phyloP scores from a whole-genome alignment of 768 basidiomycete species.

The Clitopilus passeckerianus region DNA sequence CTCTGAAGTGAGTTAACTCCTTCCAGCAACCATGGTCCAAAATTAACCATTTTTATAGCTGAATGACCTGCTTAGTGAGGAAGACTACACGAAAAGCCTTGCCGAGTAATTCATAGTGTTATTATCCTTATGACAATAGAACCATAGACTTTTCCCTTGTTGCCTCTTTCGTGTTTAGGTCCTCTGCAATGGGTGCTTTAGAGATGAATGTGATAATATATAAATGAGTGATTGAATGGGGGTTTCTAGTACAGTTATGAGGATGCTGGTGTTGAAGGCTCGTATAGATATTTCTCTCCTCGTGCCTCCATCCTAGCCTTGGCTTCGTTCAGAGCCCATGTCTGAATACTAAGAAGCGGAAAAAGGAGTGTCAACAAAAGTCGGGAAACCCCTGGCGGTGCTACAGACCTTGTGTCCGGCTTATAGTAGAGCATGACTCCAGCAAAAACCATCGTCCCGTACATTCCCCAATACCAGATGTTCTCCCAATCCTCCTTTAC shows the following conservation, averaged over 20 bases:
- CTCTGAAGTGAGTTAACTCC: conserved; percentile 52
- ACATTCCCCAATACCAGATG: conserved; percentile 90
- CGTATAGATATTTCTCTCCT: conserved; percentile 87
- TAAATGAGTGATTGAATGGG: conserved; percentile 2
- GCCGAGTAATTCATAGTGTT: background rate
- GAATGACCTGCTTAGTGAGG: conserved; percentile 64
- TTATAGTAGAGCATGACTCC: conserved; percentile 83
- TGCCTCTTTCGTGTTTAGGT: background rate
- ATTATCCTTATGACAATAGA: background rate
- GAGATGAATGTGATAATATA: background rate
- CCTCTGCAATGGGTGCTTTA: background rate
- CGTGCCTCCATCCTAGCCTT: conserved; percentile 87
- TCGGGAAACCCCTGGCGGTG: background rate
- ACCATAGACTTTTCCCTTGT: background rate
- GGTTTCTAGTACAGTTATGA: conserved; percentile 18
- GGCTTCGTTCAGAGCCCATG: conserved; percentile 89
- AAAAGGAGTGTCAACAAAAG: conserved; percentile 2
- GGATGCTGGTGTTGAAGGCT: conserved; percentile 39
- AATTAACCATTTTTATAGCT: conserved; percentile 35
- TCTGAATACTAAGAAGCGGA: conserved; percentile 62
- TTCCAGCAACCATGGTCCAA: background rate
- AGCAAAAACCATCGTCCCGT: conserved; percentile 77
- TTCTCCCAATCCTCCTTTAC: conserved; percentile 90
- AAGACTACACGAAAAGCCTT: conserved; percentile 56
- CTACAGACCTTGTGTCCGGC: conserved; percentile 82